phyloP scores from a whole-genome alignment of 2,329 filamentous ascomycete species.

The Colletotrichum abscissum region DNA sequence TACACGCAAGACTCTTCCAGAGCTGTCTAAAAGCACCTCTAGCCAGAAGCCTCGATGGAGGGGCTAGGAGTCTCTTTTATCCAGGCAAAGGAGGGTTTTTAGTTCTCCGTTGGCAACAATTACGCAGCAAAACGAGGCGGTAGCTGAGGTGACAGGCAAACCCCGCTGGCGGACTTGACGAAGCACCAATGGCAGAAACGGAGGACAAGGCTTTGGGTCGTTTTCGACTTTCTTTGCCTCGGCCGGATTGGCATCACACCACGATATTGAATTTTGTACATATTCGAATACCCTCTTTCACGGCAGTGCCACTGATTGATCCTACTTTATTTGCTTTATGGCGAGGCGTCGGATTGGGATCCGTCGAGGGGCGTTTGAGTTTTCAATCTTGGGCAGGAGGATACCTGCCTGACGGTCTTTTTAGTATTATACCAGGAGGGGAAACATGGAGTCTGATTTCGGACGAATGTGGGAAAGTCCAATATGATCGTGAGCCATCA shows the following conservation, averaged over 20 bases:
- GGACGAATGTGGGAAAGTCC: conserved; percentile 4
- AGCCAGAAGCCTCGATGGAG: conserved; percentile 63
- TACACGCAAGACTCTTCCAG: conserved; percentile 51
- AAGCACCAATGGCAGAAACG: background rate
- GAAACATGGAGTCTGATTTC: conserved; percentile 24
- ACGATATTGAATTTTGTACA: conserved; percentile 25
- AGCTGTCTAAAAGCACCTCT: conserved; percentile 43
- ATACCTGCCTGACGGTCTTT: conserved; percentile 26
- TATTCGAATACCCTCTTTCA: conserved; percentile 26
- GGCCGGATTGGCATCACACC: background rate
- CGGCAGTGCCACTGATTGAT: conserved; percentile 22
- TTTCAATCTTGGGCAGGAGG: conserved; percentile 6
- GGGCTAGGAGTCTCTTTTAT: conserved; percentile 41
- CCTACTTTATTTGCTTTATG: conserved; percentile 25
- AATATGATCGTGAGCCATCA: background rate
- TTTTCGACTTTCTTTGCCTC: background rate
- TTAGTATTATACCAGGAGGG: conserved; percentile 30
- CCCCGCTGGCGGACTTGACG: conserved; percentile 34
- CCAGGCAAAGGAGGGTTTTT: background rate
- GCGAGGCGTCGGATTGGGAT: conserved; percentile 30
- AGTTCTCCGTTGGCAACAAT: background rate
- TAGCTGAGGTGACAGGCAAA: conserved; percentile 2
- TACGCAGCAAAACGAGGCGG: background rate
- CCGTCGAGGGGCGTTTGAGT: conserved; percentile 4
- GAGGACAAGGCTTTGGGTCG: background rate